phyloP scores from a whole-genome alignment of 2,329 filamentous ascomycete species.

The Cytospora piceae region DNA sequence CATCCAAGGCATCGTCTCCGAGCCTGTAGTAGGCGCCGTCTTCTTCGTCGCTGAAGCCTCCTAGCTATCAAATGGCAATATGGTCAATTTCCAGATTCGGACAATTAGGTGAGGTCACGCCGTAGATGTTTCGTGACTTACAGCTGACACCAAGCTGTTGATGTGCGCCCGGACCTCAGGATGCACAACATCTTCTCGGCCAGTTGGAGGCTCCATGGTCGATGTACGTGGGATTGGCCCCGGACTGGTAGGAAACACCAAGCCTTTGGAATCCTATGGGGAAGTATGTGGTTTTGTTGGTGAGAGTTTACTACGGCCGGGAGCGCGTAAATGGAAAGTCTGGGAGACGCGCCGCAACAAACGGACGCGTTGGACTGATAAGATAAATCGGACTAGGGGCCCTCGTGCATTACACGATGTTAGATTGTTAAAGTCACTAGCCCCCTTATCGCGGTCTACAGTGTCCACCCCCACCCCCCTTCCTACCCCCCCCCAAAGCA shows the following conservation, averaged over 20 bases:
- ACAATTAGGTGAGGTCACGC: not conserved
- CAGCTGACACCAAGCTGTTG: slow-evolving; percentile 90
- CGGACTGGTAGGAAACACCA: not conserved
- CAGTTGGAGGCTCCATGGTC: slow-evolving; percentile 26
- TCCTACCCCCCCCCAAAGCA: not conserved
- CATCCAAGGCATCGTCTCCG: slow-evolving; percentile 90
- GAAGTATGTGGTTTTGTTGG: slow-evolving; percentile 9
- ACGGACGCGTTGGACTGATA: slow-evolving; percentile 20
- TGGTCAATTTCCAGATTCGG: slow-evolving; percentile 31
- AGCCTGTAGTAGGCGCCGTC: slow-evolving; percentile 78
- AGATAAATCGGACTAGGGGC: not conserved
- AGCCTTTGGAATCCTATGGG: not conserved
- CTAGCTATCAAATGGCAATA: slow-evolving; percentile 62
- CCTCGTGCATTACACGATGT: not conserved
- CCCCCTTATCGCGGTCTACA: not conserved
- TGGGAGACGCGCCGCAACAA: slow-evolving; percentile 28
- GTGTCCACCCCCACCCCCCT: not conserved
- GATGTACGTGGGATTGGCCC: slow-evolving; percentile 7
- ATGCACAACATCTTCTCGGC: slow-evolving; percentile 60
- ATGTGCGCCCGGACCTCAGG: slow-evolving; percentile 92
- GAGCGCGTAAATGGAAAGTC: slow-evolving; percentile 27
- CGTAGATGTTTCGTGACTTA: slow-evolving; percentile 51
- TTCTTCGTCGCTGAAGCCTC: slow-evolving; percentile 78
- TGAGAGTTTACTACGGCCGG: not conserved
- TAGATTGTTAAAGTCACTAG: not conserved